Percentiles rank a stretch among this genome's conserved stretches.
Evolutionary conservation across 495 filamentous ascomycete genomes (phyloP).

Genomic region (Astrothelium subdiscretum): DNA sequence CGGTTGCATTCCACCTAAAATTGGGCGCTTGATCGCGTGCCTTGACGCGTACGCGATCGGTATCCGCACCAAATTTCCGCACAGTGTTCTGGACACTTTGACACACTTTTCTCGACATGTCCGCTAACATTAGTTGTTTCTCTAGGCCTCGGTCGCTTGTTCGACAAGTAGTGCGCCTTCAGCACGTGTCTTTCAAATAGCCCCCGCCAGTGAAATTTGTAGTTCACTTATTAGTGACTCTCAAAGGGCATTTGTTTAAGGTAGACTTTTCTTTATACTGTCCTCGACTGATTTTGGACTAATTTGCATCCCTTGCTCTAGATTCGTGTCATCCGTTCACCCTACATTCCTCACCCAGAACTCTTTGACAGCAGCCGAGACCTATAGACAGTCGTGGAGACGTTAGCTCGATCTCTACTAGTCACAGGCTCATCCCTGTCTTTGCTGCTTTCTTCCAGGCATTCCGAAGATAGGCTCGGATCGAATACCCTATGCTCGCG

Average conservation of each 20-base stretch:
- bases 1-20: not conserved
- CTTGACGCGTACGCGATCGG: not conserved
- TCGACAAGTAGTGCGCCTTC: not conserved
- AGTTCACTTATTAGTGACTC: not conserved
- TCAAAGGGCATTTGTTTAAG: not conserved
- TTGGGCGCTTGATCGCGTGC: not conserved
- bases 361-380: not conserved
- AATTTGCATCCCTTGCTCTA: not conserved
- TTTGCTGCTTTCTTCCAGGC: conserved; percentile 4
- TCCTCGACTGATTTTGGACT: no score
- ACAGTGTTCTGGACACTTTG: not conserved
- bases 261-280: no score
- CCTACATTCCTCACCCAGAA: not conserved
- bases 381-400: conserved; percentile 20
- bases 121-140: not conserved
- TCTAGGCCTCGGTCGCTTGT: not conserved
- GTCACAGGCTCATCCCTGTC: conserved; percentile 6
- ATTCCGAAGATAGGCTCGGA: conserved; percentile 8
- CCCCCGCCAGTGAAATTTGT: not conserved
- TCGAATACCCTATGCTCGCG: conserved; percentile 19
- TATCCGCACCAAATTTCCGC: not conserved
- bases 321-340: not conserved
- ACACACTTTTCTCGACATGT: not conserved
- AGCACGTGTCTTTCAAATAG: not conserved
- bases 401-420: conserved; percentile 34